These are phyloP conservation scores for Rhamnella rubrinervis DNA, from an alignment of 331 rosid genomes.

Conservation along the genomic window DNA sequence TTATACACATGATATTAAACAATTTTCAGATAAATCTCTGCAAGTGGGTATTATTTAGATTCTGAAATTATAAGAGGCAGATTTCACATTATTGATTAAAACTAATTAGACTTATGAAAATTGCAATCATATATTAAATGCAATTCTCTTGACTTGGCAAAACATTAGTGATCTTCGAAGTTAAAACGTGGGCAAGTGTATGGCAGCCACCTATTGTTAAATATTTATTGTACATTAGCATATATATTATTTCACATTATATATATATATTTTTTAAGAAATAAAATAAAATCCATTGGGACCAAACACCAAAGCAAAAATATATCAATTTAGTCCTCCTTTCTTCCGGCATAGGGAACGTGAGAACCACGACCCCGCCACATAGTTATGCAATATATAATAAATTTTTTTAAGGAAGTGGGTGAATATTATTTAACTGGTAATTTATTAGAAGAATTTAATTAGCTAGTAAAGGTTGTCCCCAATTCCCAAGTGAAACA, in stretches of 20 bases:
- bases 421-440: no score
- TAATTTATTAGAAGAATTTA: not conserved
- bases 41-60: no score
- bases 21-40: no score
- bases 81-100: no score
- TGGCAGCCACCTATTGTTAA: not conserved
- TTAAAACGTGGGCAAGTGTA: not conserved
- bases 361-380: slow-evolving; percentile 23
- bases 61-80: no score
- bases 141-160: not conserved
- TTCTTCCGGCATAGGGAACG: not conserved
- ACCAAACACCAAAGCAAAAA: not conserved
- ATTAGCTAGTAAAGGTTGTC: not conserved
- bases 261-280: no score
- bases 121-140: not conserved
- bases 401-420: no score
- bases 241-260: no score
- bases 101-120: no score
- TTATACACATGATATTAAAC: no score
- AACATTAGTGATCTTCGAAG: no score
- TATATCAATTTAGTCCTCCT: not conserved
- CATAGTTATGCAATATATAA: not conserved
- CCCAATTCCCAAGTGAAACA: not conserved
- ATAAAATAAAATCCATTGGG: not conserved
- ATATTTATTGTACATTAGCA: no score